Evolutionary conservation across 78 protist species (phyloP), one percentile per base, ranked within the genome.

Genomic region (Speleostelium caveatum): DNA sequence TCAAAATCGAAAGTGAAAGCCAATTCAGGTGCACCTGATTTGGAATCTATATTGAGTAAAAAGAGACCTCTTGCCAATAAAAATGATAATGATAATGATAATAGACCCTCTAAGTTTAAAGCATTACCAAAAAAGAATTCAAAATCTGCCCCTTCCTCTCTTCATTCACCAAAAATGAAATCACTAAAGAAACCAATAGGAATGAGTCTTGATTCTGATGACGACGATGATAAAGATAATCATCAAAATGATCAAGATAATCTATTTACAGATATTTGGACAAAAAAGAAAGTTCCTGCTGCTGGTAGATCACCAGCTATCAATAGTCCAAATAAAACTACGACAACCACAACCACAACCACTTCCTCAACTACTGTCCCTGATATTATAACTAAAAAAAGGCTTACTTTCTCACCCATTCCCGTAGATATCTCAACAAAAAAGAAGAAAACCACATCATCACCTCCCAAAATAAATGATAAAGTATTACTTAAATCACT

Each of bases 151-250:
- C 56, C 56, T 19, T 58, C n/a, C n/a, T 16, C 60, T 24, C 21
- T 69, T 69, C 33, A 45, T 22, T 45, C 53, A 69, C 35, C 76
- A 30, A 33, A 69, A 17, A 33, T 60, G 45, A 69, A 22, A 30
- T 28, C 28, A 32, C 24, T 42, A 2, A 69, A 36, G 14, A 69
- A 38, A 28, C 28, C 56, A 45, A 33, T 69, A 26, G 19, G 26
- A 69, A n/a, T 42, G 14, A 69, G 45, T 69, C 45, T 69, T 14
- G 38, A 69, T 69, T 26, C 19, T 28, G 7, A 24, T 16, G 21
- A 51, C 16, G 12, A 5, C 2, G 21, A 0, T 32, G 36, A 30
- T 39, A 19, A 61, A 5, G 30, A 10, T 7, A 58, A 14, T 22
- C 62, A 12, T 58, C 58, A 68, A 1, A 51, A 42, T 17, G 16